These are phyloP conservation scores for Pythium inflatum DNA, from an alignment of 352 stramenopile genomes.

Conservation along the genomic window DNA sequence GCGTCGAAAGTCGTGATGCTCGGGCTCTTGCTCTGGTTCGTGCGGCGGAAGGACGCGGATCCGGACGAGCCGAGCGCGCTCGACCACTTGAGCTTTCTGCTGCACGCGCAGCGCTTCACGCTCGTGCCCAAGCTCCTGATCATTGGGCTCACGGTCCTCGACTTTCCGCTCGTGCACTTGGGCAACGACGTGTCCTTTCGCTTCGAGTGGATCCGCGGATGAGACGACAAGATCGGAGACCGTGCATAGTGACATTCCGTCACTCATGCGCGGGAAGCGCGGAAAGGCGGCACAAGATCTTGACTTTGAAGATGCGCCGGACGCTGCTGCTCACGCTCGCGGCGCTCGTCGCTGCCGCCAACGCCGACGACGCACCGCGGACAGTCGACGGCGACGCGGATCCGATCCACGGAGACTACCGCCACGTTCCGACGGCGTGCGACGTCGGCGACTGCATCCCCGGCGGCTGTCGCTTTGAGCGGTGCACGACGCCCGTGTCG, in stretches of 20 bases:
- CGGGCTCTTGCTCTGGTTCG: neutral
- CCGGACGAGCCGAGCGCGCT: neutral
- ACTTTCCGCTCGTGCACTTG: conserved; percentile 22
- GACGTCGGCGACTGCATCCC: conserved; percentile 40
- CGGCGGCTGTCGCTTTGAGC: conserved; percentile 60
- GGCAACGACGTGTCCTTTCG: conserved; percentile 21
- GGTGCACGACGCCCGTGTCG: conserved; percentile 45
- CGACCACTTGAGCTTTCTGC: conserved; percentile 3
- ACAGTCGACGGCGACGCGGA: neutral
- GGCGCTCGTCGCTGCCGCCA: neutral
- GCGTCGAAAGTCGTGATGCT: neutral
- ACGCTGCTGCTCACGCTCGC: conserved; percentile 3
- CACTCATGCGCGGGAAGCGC: neutral
- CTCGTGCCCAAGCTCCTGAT: neutral
- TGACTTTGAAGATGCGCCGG: neutral
- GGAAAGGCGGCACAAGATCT: neutral
- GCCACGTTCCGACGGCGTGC: conserved; percentile 45
- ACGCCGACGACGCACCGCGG: neutral
- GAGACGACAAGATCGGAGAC: no score
- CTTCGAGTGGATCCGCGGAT: conserved; percentile 13
- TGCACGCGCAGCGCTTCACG: neutral
- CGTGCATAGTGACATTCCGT: no score
- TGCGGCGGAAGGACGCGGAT: neutral
- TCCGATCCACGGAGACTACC: conserved; percentile 19
- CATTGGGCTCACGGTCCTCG: neutral